Evolutionary conservation across 2,329 filamentous ascomycete species (phyloP).

Genomic region (Septoria linicola): DNA sequence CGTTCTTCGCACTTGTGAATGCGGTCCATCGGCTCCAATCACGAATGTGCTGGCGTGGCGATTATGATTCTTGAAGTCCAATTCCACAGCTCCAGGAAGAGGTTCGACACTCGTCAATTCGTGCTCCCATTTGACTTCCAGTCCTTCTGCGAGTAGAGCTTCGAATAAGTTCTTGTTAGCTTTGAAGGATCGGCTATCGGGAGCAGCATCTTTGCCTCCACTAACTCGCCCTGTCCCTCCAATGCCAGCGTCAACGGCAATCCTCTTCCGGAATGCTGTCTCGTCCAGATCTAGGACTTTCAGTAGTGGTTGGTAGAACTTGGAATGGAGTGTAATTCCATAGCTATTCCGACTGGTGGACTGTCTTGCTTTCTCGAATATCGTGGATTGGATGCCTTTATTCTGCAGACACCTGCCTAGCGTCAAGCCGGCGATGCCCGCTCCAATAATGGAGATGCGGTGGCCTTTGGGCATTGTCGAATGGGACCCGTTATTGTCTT

Average conservation of each 20-base stretch:
- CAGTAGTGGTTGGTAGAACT: constrained; percentile 38
- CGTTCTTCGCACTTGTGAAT: constrained; percentile 38
- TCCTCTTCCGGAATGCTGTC: constrained; percentile 31
- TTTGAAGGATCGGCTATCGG: constrained; percentile 31
- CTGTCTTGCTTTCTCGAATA: constrained; percentile 39
- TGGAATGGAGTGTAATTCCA: constrained; percentile 42
- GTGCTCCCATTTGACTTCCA: constrained; percentile 40
- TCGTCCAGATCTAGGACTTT: constrained; percentile 37
- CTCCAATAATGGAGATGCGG: constrained; percentile 45
- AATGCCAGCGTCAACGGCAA: constrained; percentile 37
- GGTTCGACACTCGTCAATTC: constrained; percentile 23
- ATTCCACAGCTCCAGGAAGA: neutral
- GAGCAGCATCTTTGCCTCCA: neutral
- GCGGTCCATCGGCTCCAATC: constrained; percentile 42
- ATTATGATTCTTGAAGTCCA: constrained; percentile 9
- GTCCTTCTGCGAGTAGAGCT: constrained; percentile 36
- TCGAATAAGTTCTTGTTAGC: constrained; percentile 42
- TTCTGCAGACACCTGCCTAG: constrained; percentile 40
- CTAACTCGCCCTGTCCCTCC: constrained; percentile 32
- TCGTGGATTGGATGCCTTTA: constrained; percentile 33
- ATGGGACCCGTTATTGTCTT: neutral
- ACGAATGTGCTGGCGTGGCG: constrained; percentile 26
- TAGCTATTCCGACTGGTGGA: constrained; percentile 38
- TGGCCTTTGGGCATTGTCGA: constrained; percentile 7
- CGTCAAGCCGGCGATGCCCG: constrained; percentile 47